Conservation (phyloP, 1,284 basidiomycete species). For the Kalmanozyma brasiliensis region DNA sequence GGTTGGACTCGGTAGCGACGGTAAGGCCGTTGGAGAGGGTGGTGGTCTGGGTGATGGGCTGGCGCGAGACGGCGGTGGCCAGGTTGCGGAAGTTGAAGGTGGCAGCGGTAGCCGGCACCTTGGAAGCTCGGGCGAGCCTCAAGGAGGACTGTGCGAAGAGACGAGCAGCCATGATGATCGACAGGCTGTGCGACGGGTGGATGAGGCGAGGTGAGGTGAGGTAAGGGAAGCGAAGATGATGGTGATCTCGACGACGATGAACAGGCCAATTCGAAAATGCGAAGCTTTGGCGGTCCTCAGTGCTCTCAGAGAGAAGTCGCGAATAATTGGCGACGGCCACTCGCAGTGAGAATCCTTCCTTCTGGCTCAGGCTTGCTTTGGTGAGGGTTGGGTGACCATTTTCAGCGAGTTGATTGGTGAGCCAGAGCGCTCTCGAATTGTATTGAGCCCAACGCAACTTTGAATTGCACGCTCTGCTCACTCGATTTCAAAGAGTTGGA, state of each 20-base stretch:
- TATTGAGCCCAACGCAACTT: neutral
- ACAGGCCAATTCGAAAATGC: conserved; percentile 10
- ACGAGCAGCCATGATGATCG: conserved; percentile 51
- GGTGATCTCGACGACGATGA: conserved; percentile 11
- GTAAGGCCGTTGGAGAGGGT: conserved; percentile 65
- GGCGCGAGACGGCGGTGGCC: conserved; percentile 51
- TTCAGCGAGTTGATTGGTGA: conserved; percentile 32
- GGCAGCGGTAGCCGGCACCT: conserved; percentile 45
- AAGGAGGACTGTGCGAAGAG: conserved; percentile 54
- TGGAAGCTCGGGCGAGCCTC: conserved; percentile 48
- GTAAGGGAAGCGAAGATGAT: conserved; percentile 16
- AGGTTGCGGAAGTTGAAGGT: conserved; percentile 49
- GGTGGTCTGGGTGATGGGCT: conserved; percentile 63
- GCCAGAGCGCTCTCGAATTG: neutral
- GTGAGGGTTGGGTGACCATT: conserved; percentile 22
- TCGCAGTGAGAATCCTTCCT: neutral
- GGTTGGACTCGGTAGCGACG: conserved; percentile 78
- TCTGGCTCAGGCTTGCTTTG: no score
- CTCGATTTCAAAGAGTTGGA: neutral
- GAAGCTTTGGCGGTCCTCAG: conserved; percentile 9
- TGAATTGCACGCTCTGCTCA: conserved; percentile 6
- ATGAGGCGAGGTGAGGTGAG: conserved; percentile 15
- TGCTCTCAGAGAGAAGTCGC: neutral
- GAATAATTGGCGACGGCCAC: neutral
- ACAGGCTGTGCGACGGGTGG: conserved; percentile 33